phyloP scores from a whole-genome alignment of 169 alveolate species.

The Plasmodium blacklocki region DNA sequence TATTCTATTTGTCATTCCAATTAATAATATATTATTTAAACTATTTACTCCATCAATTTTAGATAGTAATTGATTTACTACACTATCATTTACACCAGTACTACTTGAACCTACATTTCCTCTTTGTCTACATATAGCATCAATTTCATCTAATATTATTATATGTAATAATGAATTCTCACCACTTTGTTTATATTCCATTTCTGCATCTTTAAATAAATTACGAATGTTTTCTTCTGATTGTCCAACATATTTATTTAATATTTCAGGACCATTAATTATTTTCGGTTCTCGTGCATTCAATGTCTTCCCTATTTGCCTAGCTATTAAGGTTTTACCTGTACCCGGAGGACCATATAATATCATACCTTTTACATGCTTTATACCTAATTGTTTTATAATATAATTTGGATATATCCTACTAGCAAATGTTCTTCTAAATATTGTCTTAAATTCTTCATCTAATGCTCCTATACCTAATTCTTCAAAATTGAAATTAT shows the following conservation, averaged over 20 bases:
- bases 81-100: conserved; percentile 96
- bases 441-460: conserved; percentile 96
- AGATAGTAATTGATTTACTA: conserved; percentile 98
- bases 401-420: conserved; percentile 98
- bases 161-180: conserved; percentile 97
- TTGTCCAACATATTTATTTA: conserved; percentile 98
- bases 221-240: conserved; percentile 98
- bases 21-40: conserved; percentile 96
- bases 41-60: conserved; percentile 99
- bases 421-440: conserved; percentile 99
- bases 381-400: conserved; percentile 97
- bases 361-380: conserved; percentile 96
- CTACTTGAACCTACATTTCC: conserved; percentile 94
- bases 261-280: conserved; percentile 93
- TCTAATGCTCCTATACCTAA: conserved; percentile 95
- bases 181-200: conserved; percentile 94
- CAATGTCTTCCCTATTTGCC: conserved; percentile 97
- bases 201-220: conserved; percentile 98
- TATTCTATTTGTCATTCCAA: conserved; percentile 99
- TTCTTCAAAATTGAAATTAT: conserved; percentile 92
- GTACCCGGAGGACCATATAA: conserved; percentile 99
- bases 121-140: conserved; percentile 98
- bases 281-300: conserved; percentile 96
- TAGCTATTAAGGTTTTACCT: conserved; percentile 99
- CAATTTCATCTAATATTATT: conserved; percentile 99